Conservation (phyloP, 176 grass and related monocot species). For the Zoysia japonica region DNA sequence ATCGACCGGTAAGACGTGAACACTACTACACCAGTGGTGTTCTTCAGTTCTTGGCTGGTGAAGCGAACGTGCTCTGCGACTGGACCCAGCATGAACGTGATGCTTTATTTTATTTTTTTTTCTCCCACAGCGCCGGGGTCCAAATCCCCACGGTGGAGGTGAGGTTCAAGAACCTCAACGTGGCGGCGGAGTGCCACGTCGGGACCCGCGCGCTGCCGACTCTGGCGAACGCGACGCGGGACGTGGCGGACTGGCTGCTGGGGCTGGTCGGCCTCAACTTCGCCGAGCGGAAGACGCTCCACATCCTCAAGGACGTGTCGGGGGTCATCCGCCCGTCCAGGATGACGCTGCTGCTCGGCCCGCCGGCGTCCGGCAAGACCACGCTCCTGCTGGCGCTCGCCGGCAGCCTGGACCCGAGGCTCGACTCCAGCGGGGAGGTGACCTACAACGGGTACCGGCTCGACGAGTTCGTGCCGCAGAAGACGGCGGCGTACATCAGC, state of each 20-base stretch:
- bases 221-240: conserved; percentile 56
- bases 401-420: conserved; percentile 68
- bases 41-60: neutral
- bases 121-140: conserved; percentile 50
- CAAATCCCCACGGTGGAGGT: conserved; percentile 79
- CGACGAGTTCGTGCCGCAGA: conserved; percentile 81
- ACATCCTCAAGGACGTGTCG: conserved; percentile 64
- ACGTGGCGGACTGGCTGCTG: conserved; percentile 56
- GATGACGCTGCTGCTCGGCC: conserved; percentile 82
- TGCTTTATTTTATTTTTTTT: too few species aligned
- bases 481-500: conserved; percentile 83
- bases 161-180: conserved; percentile 52
- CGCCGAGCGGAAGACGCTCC: conserved; percentile 60
- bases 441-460: conserved; percentile 72
- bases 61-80: neutral
- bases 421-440: conserved; percentile 58
- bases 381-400: conserved; percentile 72
- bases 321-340: conserved; percentile 65
- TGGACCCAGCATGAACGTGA: neutral
- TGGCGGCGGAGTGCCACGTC: conserved; percentile 76
- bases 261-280: conserved; percentile 45
- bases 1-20: conserved; percentile 28
- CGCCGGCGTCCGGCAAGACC: conserved; percentile 84
- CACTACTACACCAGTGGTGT: neutral
- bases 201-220: conserved; percentile 74